A percentile compares a stretch with the other conserved stretches of the same genome.
Evolutionary conservation across 2,329 filamentous ascomycete species (phyloP).

Genomic region (Verticillium albo-atrum): DNA sequence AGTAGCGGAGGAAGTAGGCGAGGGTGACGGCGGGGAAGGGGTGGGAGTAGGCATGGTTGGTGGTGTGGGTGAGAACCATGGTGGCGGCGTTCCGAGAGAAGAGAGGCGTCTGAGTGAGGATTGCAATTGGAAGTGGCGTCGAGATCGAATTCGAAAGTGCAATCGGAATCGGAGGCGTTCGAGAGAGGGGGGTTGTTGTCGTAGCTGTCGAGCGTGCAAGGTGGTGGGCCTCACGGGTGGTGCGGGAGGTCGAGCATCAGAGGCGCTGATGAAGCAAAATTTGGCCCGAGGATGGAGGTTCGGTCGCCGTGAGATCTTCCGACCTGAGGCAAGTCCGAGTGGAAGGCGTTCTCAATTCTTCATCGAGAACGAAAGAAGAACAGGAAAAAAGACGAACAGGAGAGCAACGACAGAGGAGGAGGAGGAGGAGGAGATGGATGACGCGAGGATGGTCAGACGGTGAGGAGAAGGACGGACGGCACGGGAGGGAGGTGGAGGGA

Average conservation of each 20-base stretch:
- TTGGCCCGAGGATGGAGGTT: background rate
- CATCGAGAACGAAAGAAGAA: background rate
- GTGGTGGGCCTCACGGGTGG: background rate
- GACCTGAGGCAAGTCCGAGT: background rate
- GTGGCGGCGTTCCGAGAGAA: constrained; percentile 18
- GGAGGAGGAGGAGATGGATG: background rate
- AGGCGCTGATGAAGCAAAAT: background rate
- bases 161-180: background rate
- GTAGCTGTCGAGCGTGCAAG: too few relatives aligned
- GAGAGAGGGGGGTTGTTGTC: too few relatives aligned
- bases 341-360: background rate
- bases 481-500: background rate
- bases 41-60: constrained; percentile 71
- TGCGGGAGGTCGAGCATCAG: background rate
- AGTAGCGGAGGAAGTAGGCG: constrained; percentile 86
- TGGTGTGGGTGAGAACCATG: constrained; percentile 62
- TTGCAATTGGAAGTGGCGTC: too few relatives aligned
- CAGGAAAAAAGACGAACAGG: background rate
- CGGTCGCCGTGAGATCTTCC: background rate
- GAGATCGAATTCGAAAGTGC: background rate
- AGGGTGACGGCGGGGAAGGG: constrained; percentile 81
- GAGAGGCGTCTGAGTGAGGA: too few relatives aligned
- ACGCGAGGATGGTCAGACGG: background rate
- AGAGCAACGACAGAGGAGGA: background rate
- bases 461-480: constrained; percentile 1